A percentile compares a stretch with the other conserved stretches of the same genome.
Conservation (phyloP, 2,329 filamentous ascomycete species). For the Hypoxylon sp. region DNA sequence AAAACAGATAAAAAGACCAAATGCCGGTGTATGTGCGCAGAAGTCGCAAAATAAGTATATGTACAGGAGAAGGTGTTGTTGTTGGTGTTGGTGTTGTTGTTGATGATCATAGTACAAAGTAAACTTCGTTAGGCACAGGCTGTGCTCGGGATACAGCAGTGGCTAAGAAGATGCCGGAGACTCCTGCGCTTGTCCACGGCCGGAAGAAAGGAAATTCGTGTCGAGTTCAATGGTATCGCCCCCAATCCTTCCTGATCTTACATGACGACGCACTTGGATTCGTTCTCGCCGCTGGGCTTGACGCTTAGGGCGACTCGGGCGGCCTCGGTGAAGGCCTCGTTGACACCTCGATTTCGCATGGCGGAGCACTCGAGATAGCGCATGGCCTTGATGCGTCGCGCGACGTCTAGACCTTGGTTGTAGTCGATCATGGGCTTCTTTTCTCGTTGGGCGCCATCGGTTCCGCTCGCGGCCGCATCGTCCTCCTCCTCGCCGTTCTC, state of each 20-base stretch:
- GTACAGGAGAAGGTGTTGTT: conserved; percentile 23
- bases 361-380: conserved; percentile 98
- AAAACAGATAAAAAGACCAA: conserved; percentile 29
- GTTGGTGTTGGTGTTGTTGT: conserved; percentile 4
- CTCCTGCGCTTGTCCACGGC: conserved; percentile 36
- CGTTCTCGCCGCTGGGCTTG: conserved; percentile 67
- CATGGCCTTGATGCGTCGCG: conserved; percentile 88
- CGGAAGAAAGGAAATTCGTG: conserved; percentile 35
- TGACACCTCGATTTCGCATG: conserved; percentile 97
- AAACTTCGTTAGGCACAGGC: conserved; percentile 12
- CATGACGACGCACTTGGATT: conserved; percentile 69
- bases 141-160: conserved; percentile 6
- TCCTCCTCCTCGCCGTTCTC: conserved; percentile 79
- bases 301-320: conserved; percentile 88
- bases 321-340: conserved; percentile 98
- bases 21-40: conserved; percentile 29
- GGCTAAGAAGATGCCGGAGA: conserved; percentile 14
- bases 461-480: conserved; percentile 56
- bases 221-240: conserved; percentile 17
- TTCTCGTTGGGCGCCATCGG: conserved; percentile 55
- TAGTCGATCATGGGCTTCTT: conserved; percentile 84
- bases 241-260: conserved; percentile 45
- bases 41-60: conserved; percentile 32
- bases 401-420: conserved; percentile 89
- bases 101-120: conserved; percentile 26